Evolutionary conservation across 139 green algal genomes (phyloP), one percentile per base, ranked within the genome.

Genomic region (Dunaliella primolecta): DNA sequence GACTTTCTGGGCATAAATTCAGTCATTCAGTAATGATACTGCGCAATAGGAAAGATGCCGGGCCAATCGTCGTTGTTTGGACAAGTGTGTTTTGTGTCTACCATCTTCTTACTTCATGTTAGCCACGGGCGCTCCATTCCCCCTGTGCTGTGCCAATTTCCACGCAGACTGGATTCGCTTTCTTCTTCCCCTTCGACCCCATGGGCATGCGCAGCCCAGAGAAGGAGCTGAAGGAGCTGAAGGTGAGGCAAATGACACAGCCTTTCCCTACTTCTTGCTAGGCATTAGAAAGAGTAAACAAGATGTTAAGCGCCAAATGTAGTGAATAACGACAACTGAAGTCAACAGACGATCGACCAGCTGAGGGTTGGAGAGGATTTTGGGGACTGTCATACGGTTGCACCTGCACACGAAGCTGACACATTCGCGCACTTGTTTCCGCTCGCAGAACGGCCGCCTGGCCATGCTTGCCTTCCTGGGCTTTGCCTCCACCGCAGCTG

Each of bases 381-480:
- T 7, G 46, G 15, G 7, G 46, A 64, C 46, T 64, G 46, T 64
- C 46, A 64, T 64, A 64, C 46, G 15, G 46, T 64, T 64, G 15
- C 46, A 64, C 46, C 7, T 15, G 15, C 46, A 64, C 46, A 64
- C 46, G 15, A 7, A n/a, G 15, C 46, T 25, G 7, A 64, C 46
- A 64, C 46, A 64, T 15, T 25, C 46, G 15, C 46, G 15, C 46
- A 64, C 46, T 25, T 15, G 15, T 15, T 25, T 64, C 7, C 15
- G 46, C 46, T 7, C 46, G 15, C 46, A 97, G 93, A 97, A 96
- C 87, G 93, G 89, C 83, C 91, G 92, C 87, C 84, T 93, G 71
- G 92, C 92, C 2, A 96, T 97, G 94, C 79, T 98, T 56, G 95
- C 96, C n/a, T 95, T 98, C 87, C 32, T 98, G 7, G 96, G 96